Evolutionary conservation across 352 stramenopile genomes (phyloP).

Genomic region (Blastocystis sp.): DNA sequence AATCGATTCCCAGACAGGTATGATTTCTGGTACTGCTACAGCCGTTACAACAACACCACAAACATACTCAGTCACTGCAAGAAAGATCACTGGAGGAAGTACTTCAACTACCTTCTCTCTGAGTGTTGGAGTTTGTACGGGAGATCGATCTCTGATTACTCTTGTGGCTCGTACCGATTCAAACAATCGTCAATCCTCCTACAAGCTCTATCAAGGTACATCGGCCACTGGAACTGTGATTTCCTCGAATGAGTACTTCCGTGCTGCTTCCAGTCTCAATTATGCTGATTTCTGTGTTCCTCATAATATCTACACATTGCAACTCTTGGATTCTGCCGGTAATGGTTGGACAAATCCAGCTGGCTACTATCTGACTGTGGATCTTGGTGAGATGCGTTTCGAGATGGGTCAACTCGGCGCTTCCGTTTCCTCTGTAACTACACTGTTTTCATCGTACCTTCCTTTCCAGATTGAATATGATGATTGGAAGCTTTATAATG

Average conservation of each 20-base stretch:
- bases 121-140: neutral
- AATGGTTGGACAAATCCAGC: slow-evolving; percentile 4
- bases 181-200: neutral
- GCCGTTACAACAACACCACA: neutral
- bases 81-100: neutral
- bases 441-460: neutral
- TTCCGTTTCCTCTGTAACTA: neutral
- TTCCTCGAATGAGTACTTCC: neutral
- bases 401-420: neutral
- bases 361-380: slow-evolving; percentile 35
- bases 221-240: neutral
- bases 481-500: neutral
- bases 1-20: neutral
- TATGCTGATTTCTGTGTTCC: slow-evolving; percentile 16
- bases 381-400: slow-evolving; percentile 4
- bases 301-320: slow-evolving; percentile 9
- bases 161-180: neutral
- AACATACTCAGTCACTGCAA: neutral
- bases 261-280: neutral
- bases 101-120: neutral
- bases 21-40: neutral
- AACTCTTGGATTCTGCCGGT: neutral
- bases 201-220: slow-evolving; percentile 24
- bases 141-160: slow-evolving; percentile 21
- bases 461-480: slow-evolving; percentile 23